phyloP scores from a whole-genome alignment of 208 protist species.

The Crithidia mellificae region DNA sequence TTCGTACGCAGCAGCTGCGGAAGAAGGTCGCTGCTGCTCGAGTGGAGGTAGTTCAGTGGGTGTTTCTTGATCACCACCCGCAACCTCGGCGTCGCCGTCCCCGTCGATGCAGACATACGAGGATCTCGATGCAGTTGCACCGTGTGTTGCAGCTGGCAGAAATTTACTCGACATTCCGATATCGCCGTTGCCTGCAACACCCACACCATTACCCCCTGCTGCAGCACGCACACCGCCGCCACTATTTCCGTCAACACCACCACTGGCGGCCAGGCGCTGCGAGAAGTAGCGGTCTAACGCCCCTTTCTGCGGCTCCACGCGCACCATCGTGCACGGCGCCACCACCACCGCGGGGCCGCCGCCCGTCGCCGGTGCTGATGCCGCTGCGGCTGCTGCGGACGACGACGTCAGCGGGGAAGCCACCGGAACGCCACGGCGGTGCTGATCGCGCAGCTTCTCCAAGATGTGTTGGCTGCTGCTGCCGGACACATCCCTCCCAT shows the following conservation, averaged over 20 bases:
- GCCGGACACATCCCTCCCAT: conserved; percentile 10
- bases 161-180: no score
- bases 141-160: neutral
- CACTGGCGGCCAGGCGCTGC: conserved; percentile 18
- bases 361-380: neutral
- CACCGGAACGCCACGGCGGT: conserved; percentile 27
- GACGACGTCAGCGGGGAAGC: conserved; percentile 35
- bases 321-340: conserved; percentile 72
- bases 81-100: neutral
- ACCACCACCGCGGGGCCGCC: conserved; percentile 30
- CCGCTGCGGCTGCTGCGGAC: conserved; percentile 11
- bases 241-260: neutral
- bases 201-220: neutral
- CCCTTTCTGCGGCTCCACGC: conserved; percentile 74
- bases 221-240: neutral
- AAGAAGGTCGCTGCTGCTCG: neutral
- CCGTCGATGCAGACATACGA: neutral
- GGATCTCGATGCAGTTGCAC: neutral
- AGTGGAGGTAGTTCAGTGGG: neutral
- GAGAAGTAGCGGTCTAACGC: conserved; percentile 73
- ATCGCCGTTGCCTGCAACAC: no score
- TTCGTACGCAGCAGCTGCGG: conserved; percentile 5
- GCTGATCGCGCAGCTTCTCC: conserved; percentile 32
- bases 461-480: conserved; percentile 36
- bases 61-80: neutral